These are phyloP conservation scores for Neofusicoccum parvum DNA, from an alignment of 2,329 filamentous ascomycete species.

Conservation along the genomic window DNA sequence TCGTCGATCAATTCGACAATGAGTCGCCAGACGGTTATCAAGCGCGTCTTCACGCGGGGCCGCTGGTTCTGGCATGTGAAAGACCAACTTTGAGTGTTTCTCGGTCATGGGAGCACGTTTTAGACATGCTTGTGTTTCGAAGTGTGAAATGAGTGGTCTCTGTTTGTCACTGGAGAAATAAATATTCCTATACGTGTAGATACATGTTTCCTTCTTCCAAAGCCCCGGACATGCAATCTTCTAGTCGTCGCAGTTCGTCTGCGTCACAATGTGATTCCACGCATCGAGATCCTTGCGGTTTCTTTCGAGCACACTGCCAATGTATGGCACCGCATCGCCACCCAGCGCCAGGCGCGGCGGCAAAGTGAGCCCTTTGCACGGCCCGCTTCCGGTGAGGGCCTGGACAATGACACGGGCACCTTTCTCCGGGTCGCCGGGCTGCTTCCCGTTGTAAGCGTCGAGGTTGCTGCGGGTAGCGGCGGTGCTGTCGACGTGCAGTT, in stretches of 20 bases:
- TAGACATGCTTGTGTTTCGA: too few relatives aligned
- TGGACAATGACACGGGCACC: slow-evolving; percentile 58
- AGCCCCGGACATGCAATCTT: too few relatives aligned
- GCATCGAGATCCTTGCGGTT: not conserved
- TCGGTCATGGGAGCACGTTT: too few relatives aligned
- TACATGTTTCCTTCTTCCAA: too few relatives aligned
- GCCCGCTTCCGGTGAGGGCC: slow-evolving; percentile 55
- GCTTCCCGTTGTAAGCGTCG: slow-evolving; percentile 28
- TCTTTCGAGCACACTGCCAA: not conserved
- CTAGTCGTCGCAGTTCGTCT: slow-evolving; percentile 1
- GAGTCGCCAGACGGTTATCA: too few relatives aligned
- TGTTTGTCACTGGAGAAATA: too few relatives aligned
- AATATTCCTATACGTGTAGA: too few relatives aligned
- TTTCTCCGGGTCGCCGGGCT: slow-evolving; percentile 60
- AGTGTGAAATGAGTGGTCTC: too few relatives aligned
- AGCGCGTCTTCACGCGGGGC: too few relatives aligned
- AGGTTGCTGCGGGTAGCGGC: not conserved
- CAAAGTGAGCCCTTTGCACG: slow-evolving; percentile 30
- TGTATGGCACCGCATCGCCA: not conserved
- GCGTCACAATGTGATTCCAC: slow-evolving; percentile 22
- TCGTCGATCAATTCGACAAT: too few relatives aligned
- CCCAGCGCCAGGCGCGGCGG: not conserved
- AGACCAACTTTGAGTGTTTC: too few relatives aligned
- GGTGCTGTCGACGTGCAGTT: slow-evolving; percentile 43
- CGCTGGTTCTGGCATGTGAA: too few relatives aligned